Conservation (phyloP, 306 rosid species). For the Quercus cerris region DNA sequence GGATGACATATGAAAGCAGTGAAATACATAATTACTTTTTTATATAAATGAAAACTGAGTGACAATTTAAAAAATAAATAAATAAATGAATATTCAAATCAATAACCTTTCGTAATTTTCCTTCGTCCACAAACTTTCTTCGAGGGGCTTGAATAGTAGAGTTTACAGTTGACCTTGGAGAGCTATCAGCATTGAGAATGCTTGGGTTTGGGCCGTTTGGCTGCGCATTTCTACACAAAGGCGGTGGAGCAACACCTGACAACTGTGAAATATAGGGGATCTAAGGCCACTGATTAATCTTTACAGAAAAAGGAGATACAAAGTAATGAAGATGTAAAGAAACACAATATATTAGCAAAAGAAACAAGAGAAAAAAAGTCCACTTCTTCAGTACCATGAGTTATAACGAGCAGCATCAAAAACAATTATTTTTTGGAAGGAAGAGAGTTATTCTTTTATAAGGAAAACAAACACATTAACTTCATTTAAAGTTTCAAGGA, state of each 20-base stretch:
- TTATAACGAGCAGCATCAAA: neutral
- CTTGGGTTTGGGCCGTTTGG: slow-evolving; percentile 66
- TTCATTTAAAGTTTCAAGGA: too few relatives aligned
- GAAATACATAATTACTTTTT: neutral
- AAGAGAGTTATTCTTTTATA: neutral
- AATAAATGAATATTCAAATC: neutral
- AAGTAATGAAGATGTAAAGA: neutral
- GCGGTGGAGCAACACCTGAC: slow-evolving; percentile 86
- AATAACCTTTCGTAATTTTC: slow-evolving; percentile 87
- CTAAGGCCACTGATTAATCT: slow-evolving; percentile 9
- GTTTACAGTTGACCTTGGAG: slow-evolving; percentile 78
- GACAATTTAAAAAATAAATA: slow-evolving; percentile 4
- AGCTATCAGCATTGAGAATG: slow-evolving; percentile 57
- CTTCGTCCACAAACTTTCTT: slow-evolving; percentile 95
- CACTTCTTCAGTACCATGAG: neutral
- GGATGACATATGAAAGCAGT: neutral
- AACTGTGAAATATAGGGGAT: slow-evolving; percentile 52
- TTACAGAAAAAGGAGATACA: neutral
- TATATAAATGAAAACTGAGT: slow-evolving; percentile 1
- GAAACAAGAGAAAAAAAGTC: neutral
- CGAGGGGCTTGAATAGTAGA: slow-evolving; percentile 92
- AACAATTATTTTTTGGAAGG: neutral
- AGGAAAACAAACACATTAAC: neutral
- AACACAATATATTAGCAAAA: neutral
- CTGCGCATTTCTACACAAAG: slow-evolving; percentile 71